A percentile compares a stretch with the other conserved stretches of the same genome.
Evolutionary conservation across 495 filamentous ascomycete species (phyloP).

Genomic region (Penicillium longicatenatum): DNA sequence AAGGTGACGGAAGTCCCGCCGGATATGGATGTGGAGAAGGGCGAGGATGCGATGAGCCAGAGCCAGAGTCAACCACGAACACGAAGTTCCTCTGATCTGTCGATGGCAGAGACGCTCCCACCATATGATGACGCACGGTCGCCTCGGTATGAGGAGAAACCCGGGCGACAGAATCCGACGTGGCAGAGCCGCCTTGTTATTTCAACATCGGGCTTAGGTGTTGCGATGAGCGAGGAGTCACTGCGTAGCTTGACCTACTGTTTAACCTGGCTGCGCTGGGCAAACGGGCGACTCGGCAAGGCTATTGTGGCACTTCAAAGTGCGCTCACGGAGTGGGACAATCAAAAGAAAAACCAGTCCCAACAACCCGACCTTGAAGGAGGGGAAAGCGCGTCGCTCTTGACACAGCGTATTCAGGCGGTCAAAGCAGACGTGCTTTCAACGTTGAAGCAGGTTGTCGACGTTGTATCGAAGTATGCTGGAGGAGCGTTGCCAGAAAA

Average conservation of each 20-base stretch:
- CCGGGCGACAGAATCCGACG: conserved; percentile 40
- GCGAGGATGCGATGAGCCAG: conserved; percentile 10
- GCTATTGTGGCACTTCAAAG: conserved; percentile 67
- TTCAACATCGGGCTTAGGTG: conserved; percentile 78
- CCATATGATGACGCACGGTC: conserved; percentile 77
- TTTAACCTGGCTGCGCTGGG: conserved; percentile 71
- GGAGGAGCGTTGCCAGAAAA: conserved; percentile 85
- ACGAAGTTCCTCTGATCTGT: conserved; percentile 47
- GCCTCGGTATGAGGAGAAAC: conserved; percentile 63
- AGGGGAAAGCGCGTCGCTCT: conserved; percentile 42
- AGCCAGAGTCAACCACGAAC: conserved; percentile 18
- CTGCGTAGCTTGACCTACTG: conserved; percentile 76
- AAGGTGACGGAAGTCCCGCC: conserved; percentile 48
- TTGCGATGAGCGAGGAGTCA: conserved; percentile 85
- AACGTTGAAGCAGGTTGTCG: conserved; percentile 74
- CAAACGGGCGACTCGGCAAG: conserved; percentile 71
- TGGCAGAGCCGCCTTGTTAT: conserved; percentile 83
- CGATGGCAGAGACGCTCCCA: conserved; percentile 67
- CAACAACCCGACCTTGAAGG: conserved; percentile 28
- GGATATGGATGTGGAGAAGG: conserved; percentile 45
- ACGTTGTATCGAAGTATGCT: conserved; percentile 79
- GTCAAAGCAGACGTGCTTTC: conserved; percentile 73
- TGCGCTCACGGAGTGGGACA: conserved; percentile 76
- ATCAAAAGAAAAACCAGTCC: conserved; percentile 18
- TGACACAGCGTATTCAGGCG: conserved; percentile 62